A percentile compares a stretch with the other conserved stretches of the same genome.
Conservation (phyloP, 805 yeast genomes). For the Candida taoyuanica region DNA sequence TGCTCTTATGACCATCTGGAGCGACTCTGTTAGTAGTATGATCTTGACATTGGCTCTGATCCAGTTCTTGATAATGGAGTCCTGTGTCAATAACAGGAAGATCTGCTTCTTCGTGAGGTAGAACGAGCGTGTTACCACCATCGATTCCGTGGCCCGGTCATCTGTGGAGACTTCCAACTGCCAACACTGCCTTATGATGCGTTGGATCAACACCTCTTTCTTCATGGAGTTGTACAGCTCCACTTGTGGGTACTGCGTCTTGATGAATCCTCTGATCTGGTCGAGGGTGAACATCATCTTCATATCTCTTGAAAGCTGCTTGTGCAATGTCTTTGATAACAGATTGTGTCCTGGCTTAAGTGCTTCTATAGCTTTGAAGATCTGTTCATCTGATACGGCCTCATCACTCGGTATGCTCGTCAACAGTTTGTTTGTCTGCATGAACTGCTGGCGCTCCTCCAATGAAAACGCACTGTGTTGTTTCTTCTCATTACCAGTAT, state of each 20-base stretch:
- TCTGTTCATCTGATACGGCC: slow-evolving; percentile 5
- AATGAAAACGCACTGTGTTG: neutral
- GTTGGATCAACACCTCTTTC: slow-evolving; percentile 8
- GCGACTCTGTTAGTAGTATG: slow-evolving; percentile 17
- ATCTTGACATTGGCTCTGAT: slow-evolving; percentile 24
- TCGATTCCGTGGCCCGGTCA: slow-evolving; percentile 15
- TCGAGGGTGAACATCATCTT: slow-evolving; percentile 12
- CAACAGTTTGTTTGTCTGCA: slow-evolving; percentile 11
- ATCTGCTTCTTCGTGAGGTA: slow-evolving; percentile 19
- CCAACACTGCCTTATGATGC: slow-evolving; percentile 19
- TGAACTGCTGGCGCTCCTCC: slow-evolving; percentile 5
- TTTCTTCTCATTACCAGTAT: neutral
- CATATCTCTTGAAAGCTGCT: slow-evolving; percentile 17
- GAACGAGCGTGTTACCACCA: slow-evolving; percentile 18
- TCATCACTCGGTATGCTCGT: neutral
- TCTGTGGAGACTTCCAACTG: slow-evolving; percentile 10
- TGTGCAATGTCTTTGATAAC: slow-evolving; percentile 18
- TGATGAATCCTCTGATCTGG: slow-evolving; percentile 16
- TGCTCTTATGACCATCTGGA: slow-evolving; percentile 21
- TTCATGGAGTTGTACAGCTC: slow-evolving; percentile 1
- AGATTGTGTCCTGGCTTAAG: slow-evolving; percentile 15
- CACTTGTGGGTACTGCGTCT: slow-evolving; percentile 6
- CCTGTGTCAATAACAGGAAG: slow-evolving; percentile 18
- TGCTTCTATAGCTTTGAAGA: slow-evolving; percentile 7
- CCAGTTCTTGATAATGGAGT: slow-evolving; percentile 24